A percentile compares a stretch with the other conserved stretches of the same genome.
Evolutionary conservation across 495 filamentous ascomycete species (phyloP).

Genomic region (Aspergillus sclerotioniger): DNA sequence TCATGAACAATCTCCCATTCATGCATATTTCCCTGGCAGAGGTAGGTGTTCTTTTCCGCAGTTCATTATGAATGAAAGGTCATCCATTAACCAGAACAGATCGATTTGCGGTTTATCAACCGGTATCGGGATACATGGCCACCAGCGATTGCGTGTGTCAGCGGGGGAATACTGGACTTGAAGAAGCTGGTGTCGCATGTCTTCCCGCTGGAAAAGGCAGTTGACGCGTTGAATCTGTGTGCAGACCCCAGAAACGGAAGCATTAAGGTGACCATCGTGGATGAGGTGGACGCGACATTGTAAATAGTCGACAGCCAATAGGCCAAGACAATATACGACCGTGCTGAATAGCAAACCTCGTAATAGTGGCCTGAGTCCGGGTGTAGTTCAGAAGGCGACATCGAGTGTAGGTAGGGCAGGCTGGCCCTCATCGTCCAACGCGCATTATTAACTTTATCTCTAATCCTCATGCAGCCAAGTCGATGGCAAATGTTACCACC

Average conservation of each 20-base stretch:
- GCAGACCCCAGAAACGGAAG: conserved; percentile 48
- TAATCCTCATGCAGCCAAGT: too few relatives aligned
- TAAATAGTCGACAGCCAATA: conserved; percentile 8
- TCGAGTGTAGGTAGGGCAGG: too few relatives aligned
- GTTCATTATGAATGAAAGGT: neutral
- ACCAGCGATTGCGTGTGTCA: conserved; percentile 45
- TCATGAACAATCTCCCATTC: conserved; percentile 64
- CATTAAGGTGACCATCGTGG: conserved; percentile 61
- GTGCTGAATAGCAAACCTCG: too few relatives aligned
- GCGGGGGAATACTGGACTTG: conserved; percentile 54
- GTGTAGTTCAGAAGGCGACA: too few relatives aligned
- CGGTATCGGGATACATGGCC: conserved; percentile 65
- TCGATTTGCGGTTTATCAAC: conserved; percentile 62
- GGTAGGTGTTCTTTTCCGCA: conserved; percentile 19
- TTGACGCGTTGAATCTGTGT: conserved; percentile 52
- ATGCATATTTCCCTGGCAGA: conserved; percentile 64
- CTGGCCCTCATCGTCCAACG: too few relatives aligned
- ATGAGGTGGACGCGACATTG: conserved; percentile 42
- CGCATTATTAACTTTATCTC: too few relatives aligned
- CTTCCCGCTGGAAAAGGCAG: conserved; percentile 54
- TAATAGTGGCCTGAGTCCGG: too few relatives aligned
- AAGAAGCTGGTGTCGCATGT: conserved; percentile 69
- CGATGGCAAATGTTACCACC: too few relatives aligned
- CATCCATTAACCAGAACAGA: conserved; percentile 32
- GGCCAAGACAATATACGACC: too few relatives aligned